Evolutionary conservation across 768 basidiomycete species (phyloP), one percentile per base, ranked within the genome.

Genomic region (Hortiboletus campestris): DNA sequence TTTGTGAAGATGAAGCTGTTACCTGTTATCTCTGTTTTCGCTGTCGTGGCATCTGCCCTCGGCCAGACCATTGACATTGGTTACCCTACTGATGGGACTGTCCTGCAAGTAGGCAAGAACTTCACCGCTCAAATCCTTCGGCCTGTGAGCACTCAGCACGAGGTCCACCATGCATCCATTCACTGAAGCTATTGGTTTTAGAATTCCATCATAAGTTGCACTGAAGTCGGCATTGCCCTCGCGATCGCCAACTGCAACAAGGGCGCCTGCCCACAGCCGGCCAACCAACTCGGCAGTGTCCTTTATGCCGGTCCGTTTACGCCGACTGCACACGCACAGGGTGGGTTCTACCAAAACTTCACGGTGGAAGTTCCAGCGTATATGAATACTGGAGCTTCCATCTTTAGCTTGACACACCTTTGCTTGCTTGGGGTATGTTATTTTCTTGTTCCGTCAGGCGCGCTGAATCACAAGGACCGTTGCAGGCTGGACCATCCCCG

Each of bases 171-270:
- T 29, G 9, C 11, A 19, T 11, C n/a, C 9, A 19, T 35, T 39
- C n/a, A 36, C 32, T 38, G 14, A 49, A 16, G 17, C 28, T 6
- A 9, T 16, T 16, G 1, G 14, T 28, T 52, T 8, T 16, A 72
- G 69, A n/a, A 0, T 25, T 68, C 68, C 20, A 25, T 63, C 1
- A 50, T 35, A 12, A 41, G 41, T 7, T 62, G 62, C 43, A 59
- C 56, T 44, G 65, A 71, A 46, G 66, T 71, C n/a, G 69, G 70
- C 36, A 72, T 70, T 17, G 70, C 70, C 16, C 68, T 70, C 11
- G 59, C 65, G 4, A 58, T 70, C 5, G 42, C 17, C 25, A 53
- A 4, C 31, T 70, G 69, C 50, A 19, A 16, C 39, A 59, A 62
- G 9, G 63, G 59, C 0, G 50, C 46, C 9, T 69, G 69, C 51